Evolutionary conservation across 169 alveolate genomes (phyloP).

Genomic region (Plasmodium yoelii): DNA sequence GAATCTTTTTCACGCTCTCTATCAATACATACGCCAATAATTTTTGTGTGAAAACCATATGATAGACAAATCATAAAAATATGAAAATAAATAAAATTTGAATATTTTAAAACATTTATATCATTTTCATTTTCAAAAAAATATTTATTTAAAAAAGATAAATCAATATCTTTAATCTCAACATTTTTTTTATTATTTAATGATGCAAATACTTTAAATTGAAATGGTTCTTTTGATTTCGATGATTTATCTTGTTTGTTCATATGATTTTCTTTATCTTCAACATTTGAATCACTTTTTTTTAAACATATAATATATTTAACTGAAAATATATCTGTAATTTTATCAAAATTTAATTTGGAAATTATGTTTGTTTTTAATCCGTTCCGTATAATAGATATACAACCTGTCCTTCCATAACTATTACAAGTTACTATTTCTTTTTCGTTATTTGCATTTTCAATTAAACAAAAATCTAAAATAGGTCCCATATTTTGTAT

Average conservation of each 20-base stretch:
- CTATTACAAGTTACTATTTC: conserved; percentile 74
- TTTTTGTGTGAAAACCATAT: conserved; percentile 52
- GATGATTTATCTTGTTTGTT: not conserved
- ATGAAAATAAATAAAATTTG: conserved; percentile 69
- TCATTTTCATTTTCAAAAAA: conserved; percentile 58
- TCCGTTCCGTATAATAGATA: conserved; percentile 65
- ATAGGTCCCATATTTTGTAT: conserved; percentile 75
- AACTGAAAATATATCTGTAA: conserved; percentile 49
- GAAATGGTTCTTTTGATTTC: conserved; percentile 16
- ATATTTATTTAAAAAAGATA: conserved; percentile 59
- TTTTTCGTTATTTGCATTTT: conserved; percentile 36
- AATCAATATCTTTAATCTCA: conserved; percentile 41
- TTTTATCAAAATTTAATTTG: conserved; percentile 14
- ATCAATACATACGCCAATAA: conserved; percentile 60
- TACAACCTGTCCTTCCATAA: conserved; percentile 72
- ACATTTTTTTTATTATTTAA: conserved; percentile 36
- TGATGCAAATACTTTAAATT: conserved; percentile 44
- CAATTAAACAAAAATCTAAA: conserved; percentile 56
- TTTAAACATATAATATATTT: conserved; percentile 62
- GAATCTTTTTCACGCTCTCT: not conserved
- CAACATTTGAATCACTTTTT: not conserved
- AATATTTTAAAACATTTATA: conserved; percentile 67
- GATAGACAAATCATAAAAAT: conserved; percentile 55
- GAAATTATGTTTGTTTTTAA: conserved; percentile 54
- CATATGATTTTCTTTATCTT: not conserved